These are phyloP conservation scores for Hypoxylon cercidicola DNA, from an alignment of 495 filamentous ascomycete species.

Conservation along the genomic window DNA sequence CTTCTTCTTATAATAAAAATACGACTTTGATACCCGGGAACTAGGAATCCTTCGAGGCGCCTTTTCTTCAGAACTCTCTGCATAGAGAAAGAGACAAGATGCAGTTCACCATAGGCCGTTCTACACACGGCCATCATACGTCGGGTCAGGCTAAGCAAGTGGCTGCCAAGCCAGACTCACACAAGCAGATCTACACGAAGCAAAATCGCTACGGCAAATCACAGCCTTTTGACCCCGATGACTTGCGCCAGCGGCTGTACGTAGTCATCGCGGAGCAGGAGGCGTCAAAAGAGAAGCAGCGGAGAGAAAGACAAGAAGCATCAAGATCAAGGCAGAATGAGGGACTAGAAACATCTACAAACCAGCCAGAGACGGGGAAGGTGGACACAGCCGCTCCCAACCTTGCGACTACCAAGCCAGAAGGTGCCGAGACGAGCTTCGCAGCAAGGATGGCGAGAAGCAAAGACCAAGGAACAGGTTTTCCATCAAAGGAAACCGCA, in stretches of 20 bases:
- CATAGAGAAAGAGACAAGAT: slow-evolving; percentile 14
- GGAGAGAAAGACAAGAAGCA: slow-evolving; percentile 22
- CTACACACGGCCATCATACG: slow-evolving; percentile 20
- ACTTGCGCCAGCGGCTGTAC: slow-evolving; percentile 59
- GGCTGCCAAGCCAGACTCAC: slow-evolving; percentile 21
- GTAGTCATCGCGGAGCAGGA: slow-evolving; percentile 57
- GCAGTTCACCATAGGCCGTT: slow-evolving; percentile 40
- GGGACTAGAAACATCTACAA: slow-evolving; percentile 25
- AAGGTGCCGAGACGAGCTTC: slow-evolving; percentile 31
- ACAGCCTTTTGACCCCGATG: slow-evolving; percentile 61
- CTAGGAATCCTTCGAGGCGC: neutral
- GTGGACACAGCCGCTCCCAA: neutral
- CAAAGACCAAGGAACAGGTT: slow-evolving; percentile 9
- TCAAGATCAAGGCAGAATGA: slow-evolving; percentile 32
- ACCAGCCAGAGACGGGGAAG: slow-evolving; percentile 1
- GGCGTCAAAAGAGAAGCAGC: slow-evolving; percentile 39
- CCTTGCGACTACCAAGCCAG: slow-evolving; percentile 2
- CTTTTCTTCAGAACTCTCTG: slow-evolving; percentile 2
- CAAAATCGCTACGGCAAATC: slow-evolving; percentile 45
- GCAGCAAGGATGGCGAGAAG: slow-evolving; percentile 30
- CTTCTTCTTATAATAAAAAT: slow-evolving; percentile 7
- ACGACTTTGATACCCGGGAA: slow-evolving; percentile 11
- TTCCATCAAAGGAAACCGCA: slow-evolving; percentile 4
- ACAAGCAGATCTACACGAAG: slow-evolving; percentile 25
- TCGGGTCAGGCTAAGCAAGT: slow-evolving; percentile 17